Conservation (phyloP, 306 rosid genomes). For the Sophora flavescens region DNA sequence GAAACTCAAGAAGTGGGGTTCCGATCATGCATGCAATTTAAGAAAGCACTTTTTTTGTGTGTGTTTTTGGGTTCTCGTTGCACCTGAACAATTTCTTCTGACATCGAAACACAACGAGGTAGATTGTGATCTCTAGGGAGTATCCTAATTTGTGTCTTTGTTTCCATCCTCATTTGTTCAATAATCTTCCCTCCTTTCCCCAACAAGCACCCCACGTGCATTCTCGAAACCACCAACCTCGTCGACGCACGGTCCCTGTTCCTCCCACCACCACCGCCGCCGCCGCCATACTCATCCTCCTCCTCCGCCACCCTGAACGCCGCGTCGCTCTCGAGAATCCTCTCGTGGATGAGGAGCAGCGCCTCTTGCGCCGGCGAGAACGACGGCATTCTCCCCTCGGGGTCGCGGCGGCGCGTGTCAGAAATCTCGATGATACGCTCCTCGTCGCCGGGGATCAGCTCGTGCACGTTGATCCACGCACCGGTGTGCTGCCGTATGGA, state of each 20-base stretch:
- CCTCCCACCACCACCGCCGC: conserved; percentile 60
- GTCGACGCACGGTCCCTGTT: conserved; percentile 68
- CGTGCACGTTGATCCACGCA: conserved; percentile 99
- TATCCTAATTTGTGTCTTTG: conserved; percentile 96
- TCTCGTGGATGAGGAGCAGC: conserved; percentile 77
- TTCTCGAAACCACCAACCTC: conserved; percentile 91
- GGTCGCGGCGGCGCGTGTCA: conserved; percentile 96
- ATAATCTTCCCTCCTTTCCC: conserved; percentile 99
- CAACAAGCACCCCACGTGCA: conserved; percentile 96
- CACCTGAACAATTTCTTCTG: conserved; percentile 99
- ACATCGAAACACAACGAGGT: conserved; percentile 94
- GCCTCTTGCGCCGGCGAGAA: conserved; percentile 99
- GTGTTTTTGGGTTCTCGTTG: neutral
- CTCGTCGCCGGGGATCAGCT: conserved; percentile 86
- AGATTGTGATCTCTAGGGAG: conserved; percentile 93
- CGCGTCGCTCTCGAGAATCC: conserved; percentile 87
- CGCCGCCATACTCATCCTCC: conserved; percentile 67
- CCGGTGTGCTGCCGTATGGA: conserved; percentile 96
- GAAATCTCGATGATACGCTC: conserved; percentile 94
- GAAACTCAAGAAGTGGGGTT: conserved; percentile 35
- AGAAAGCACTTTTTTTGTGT: neutral
- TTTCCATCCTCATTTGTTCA: conserved; percentile 98
- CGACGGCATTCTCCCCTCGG: conserved; percentile 91
- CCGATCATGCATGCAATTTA: conserved; percentile 54
- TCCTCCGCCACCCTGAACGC: conserved; percentile 65